Percentiles rank a stretch among this genome's conserved stretches.
Evolutionary conservation across 257 asterid species (phyloP).

Genomic region (Petunia axillaris): DNA sequence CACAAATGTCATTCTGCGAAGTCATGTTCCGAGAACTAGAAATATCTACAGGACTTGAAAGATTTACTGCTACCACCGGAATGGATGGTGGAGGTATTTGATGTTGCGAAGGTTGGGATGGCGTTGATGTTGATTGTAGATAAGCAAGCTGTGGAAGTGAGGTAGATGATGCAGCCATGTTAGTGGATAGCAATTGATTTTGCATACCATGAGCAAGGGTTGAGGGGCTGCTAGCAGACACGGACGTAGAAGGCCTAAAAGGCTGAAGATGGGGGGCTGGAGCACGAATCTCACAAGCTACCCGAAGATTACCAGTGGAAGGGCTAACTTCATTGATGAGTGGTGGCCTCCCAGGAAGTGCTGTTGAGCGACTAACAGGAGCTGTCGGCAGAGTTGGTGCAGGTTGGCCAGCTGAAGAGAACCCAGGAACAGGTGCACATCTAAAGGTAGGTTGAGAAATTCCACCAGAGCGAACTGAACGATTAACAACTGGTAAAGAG

Average conservation of each 20-base stretch:
- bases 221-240: constrained; percentile 27
- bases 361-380: constrained; percentile 38
- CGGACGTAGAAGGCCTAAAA: constrained; percentile 45
- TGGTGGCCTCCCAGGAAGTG: constrained; percentile 60
- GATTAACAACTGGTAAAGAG: constrained; percentile 13
- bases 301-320: constrained; percentile 41
- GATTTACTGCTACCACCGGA: neutral
- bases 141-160: constrained; percentile 28
- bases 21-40: constrained; percentile 25
- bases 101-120: neutral
- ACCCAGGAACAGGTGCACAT: constrained; percentile 31
- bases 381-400: constrained; percentile 38
- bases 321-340: constrained; percentile 56
- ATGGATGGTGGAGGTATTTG: neutral
- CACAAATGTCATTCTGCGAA: constrained; percentile 29
- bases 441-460: constrained; percentile 12
- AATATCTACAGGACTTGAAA: neutral
- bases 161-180: constrained; percentile 30
- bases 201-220: constrained; percentile 27
- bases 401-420: constrained; percentile 31
- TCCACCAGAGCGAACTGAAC: constrained; percentile 18
- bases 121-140: constrained; percentile 27
- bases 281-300: constrained; percentile 47
- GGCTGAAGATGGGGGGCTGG: constrained; percentile 55
- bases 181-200: constrained; percentile 26